Percentiles rank a stretch among this genome's conserved stretches.
Evolutionary conservation across 768 basidiomycete genomes (phyloP).

Genomic region (Inosperma sp.): DNA sequence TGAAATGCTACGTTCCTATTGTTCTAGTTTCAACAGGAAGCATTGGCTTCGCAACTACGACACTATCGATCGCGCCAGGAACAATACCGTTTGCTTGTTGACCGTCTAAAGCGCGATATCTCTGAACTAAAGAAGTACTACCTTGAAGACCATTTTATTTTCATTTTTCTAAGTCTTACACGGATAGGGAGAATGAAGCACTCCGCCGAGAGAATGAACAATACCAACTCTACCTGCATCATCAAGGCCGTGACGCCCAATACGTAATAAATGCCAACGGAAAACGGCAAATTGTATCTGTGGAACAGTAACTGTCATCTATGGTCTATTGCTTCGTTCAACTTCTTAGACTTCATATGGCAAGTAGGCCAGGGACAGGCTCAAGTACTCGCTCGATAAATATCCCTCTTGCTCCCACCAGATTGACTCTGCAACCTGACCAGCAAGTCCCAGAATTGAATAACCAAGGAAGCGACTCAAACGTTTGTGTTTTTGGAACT

Average conservation of each 20-base stretch:
- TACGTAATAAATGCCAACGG: constrained; percentile 50
- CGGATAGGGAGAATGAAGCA: constrained; percentile 46
- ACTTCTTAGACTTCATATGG: constrained; percentile 17
- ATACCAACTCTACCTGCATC: constrained; percentile 34
- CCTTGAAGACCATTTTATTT: constrained; percentile 9
- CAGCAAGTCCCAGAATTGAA: constrained; percentile 48
- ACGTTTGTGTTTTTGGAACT: constrained; percentile 27
- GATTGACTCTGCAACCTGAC: constrained; percentile 63
- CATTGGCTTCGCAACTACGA: constrained; percentile 62
- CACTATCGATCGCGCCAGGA: constrained; percentile 55
- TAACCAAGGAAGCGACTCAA: constrained; percentile 22
- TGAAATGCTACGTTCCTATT: not conserved
- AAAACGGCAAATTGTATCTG: constrained; percentile 55
- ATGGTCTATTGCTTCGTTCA: constrained; percentile 1
- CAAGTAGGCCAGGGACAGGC: constrained; percentile 28
- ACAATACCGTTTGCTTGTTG: constrained; percentile 50
- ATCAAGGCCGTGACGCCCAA: constrained; percentile 29
- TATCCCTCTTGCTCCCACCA: constrained; percentile 54
- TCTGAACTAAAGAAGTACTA: constrained; percentile 55
- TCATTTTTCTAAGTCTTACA: constrained; percentile 12
- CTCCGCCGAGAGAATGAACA: constrained; percentile 49
- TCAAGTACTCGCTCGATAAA: constrained; percentile 61
- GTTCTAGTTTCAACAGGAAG: constrained; percentile 72
- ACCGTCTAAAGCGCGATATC: constrained; percentile 48
- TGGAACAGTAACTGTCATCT: constrained; percentile 19